Evolutionary conservation across 2,329 filamentous ascomycete genomes (phyloP), one percentile per base, ranked within the genome.

Genomic region (Ceratocystis cubensis): DNA sequence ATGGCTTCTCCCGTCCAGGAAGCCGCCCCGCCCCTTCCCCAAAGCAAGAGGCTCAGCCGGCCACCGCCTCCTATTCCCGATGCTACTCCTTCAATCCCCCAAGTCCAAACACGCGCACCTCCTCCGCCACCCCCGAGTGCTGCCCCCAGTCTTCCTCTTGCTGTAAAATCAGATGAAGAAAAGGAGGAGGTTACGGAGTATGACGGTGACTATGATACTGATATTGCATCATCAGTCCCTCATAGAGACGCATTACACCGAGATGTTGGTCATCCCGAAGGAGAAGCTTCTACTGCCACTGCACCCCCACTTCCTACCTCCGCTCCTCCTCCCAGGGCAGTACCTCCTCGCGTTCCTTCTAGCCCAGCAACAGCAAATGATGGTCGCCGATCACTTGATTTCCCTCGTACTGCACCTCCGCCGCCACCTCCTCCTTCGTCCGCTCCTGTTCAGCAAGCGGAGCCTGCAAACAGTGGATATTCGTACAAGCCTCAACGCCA

Each of bases 181-280:
- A 86, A 87, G 15, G 90, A 88, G 68, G 91, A 95, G 72, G 82
- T 91, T 44, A 95, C 91, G 0, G 93, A 96, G 73, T 97, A 97
- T 73, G 94, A 99, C 73, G 94, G 93, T 5, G 94, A 97, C 73
- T 97, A 97, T 74, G 94, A 97, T 71, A 97, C 94, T 5, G 94
- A 97, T 74, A 97, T 97, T 73, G 92, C 88, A 1, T 90, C 92
- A n/a, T 88, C 90, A 8, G 91, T 85, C n/a, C 90, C 89, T 66
- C 91, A 96, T 75, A 96, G 96, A 76, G 93, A 96, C 76, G 92
- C 93, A 0, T 76, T 97, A 69, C 96, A 93, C 88, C 65, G 67
- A 50, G 64, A 64, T 15, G 44, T 48, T 15, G 65, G 37, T 4
- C 37, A 46, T 25, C 22, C 53, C 3, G 91, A 95, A 69, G 86